Conservation (phyloP, 2,329 filamentous ascomycete species). For the Chaetomiaceae sp. region DNA sequence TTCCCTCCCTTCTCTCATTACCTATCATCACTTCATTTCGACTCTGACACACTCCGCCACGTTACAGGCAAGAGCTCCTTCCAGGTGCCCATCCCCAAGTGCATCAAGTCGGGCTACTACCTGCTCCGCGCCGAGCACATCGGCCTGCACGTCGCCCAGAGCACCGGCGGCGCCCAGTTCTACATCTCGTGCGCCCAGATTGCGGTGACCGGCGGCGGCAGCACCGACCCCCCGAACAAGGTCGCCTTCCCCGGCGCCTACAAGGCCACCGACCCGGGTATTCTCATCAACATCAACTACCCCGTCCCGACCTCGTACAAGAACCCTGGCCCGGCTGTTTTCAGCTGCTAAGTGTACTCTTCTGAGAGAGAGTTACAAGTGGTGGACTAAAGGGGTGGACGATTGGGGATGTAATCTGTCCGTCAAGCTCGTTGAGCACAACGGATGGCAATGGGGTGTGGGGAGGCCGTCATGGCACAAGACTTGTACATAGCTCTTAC, state of each 20-base stretch:
- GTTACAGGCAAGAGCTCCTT: constrained; percentile 32
- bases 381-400: too few relatives aligned
- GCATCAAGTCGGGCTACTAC: constrained; percentile 43
- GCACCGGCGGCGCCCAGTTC: constrained; percentile 41
- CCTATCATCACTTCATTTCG: too few relatives aligned
- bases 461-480: not conserved
- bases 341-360: constrained; percentile 27
- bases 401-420: too few relatives aligned
- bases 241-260: constrained; percentile 43
- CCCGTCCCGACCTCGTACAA: constrained; percentile 38
- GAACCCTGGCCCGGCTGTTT: constrained; percentile 27
- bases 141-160: constrained; percentile 40
- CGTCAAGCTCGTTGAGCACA: too few relatives aligned
- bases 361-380: too few relatives aligned
- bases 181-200: constrained; percentile 43
- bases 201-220: constrained; percentile 40
- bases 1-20: too few relatives aligned
- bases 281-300: constrained; percentile 43
- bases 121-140: constrained; percentile 47
- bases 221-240: constrained; percentile 33
- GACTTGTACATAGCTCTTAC: constrained; percentile 1
- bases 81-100: constrained; percentile 39
- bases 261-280: constrained; percentile 38
- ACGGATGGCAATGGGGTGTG: too few relatives aligned
- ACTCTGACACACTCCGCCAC: too few relatives aligned